Evolutionary conservation across 2,329 filamentous ascomycete species (phyloP).

Genomic region (Cercospora janseana): DNA sequence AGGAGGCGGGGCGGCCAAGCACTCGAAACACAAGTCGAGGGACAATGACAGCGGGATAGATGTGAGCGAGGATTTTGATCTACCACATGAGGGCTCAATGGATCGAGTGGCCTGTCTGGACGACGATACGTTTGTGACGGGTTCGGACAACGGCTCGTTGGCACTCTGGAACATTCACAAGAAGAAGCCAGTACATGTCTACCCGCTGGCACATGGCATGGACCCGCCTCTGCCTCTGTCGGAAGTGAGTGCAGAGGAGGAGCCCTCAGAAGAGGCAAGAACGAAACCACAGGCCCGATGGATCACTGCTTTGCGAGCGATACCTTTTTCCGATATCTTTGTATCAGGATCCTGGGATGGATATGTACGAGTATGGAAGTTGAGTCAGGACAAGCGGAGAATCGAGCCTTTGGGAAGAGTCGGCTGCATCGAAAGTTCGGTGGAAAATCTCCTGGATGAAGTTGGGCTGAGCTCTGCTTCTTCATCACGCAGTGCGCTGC

Average conservation of each 20-base stretch:
- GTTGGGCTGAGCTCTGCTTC: slow-evolving; percentile 23
- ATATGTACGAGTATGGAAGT: slow-evolving; percentile 76
- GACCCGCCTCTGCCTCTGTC: slow-evolving; percentile 68
- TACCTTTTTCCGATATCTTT: slow-evolving; percentile 88
- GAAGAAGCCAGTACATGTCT: slow-evolving; percentile 86
- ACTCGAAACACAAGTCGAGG: slow-evolving; percentile 48
- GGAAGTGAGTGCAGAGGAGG: slow-evolving; percentile 68
- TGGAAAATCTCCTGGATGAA: slow-evolving; percentile 20
- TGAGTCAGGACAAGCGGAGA: slow-evolving; percentile 77
- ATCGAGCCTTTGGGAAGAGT: slow-evolving; percentile 68
- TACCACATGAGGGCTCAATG: slow-evolving; percentile 75
- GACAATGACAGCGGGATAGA: slow-evolving; percentile 38
- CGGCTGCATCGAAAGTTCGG: slow-evolving; percentile 39
- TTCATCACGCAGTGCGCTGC: slow-evolving; percentile 20
- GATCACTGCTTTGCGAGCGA: slow-evolving; percentile 82
- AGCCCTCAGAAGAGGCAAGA: slow-evolving; percentile 57
- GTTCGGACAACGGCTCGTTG: slow-evolving; percentile 84
- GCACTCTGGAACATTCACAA: slow-evolving; percentile 86
- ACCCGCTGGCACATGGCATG: slow-evolving; percentile 79
- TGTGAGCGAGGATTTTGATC: slow-evolving; percentile 39
- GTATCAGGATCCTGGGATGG: slow-evolving; percentile 95
- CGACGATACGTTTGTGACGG: slow-evolving; percentile 85
- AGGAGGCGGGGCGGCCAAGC: slow-evolving; percentile 62
- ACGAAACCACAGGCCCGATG: slow-evolving; percentile 63
- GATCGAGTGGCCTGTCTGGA: slow-evolving; percentile 89